phyloP scores from a whole-genome alignment of 257 asterid genomes.

The Cordia subcordata region DNA sequence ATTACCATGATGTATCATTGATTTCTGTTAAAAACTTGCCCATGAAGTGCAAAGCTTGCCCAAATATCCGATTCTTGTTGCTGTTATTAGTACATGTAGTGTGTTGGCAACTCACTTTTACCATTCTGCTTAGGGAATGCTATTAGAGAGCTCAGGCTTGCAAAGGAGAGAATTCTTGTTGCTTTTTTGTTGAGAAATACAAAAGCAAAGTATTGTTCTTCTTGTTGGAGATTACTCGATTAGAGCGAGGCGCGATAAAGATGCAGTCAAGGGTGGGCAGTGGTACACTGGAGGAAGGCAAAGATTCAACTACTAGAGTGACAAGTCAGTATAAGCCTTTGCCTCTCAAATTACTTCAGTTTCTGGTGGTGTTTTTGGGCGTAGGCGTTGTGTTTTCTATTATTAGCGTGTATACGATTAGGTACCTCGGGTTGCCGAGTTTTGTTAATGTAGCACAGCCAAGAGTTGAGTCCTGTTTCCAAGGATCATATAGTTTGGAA shows the following conservation, averaged over 20 bases:
- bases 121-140: too few species aligned
- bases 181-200: too few species aligned
- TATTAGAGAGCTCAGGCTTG: too few species aligned
- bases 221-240: too few species aligned
- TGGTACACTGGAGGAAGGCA: slow-evolving; percentile 64
- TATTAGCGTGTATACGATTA: slow-evolving; percentile 53
- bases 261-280: slow-evolving; percentile 30
- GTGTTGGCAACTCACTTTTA: too few species aligned
- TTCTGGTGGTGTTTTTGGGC: slow-evolving; percentile 63
- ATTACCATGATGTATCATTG: neutral
- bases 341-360: slow-evolving; percentile 64
- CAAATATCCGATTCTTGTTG: too few species aligned
- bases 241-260: slow-evolving; percentile 14
- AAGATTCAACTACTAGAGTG: slow-evolving; percentile 32
- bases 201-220: too few species aligned
- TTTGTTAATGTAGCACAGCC: slow-evolving; percentile 36
- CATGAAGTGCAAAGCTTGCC: too few species aligned
- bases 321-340: slow-evolving; percentile 49
- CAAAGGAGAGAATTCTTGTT: too few species aligned
- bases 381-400: slow-evolving; percentile 57
- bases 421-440: slow-evolving; percentile 44
- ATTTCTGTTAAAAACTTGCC: too few species aligned
- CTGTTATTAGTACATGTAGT: neutral
- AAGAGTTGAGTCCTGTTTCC: slow-evolving; percentile 40
- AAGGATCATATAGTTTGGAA: slow-evolving; percentile 29